phyloP scores from a whole-genome alignment of 306 rosid species.

The Quillaja saponaria region DNA sequence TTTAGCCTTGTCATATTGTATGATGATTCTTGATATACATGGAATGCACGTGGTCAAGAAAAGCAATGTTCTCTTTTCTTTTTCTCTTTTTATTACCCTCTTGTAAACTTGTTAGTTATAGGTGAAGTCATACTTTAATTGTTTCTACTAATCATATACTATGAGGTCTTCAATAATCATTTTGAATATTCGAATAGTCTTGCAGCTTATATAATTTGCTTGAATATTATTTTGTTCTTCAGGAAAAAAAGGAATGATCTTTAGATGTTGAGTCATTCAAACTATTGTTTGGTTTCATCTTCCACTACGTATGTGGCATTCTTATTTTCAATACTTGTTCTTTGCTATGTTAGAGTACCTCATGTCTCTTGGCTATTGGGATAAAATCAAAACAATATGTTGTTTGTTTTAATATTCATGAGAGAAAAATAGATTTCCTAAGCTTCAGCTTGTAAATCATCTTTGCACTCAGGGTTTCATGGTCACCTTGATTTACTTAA shows the following conservation, averaged over 20 bases:
- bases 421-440: too few relatives aligned
- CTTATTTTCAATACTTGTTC: background rate
- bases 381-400: background rate
- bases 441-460: too few relatives aligned
- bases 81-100: background rate
- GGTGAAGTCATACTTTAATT: background rate
- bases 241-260: conserved; percentile 1
- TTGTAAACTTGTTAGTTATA: background rate
- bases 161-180: background rate
- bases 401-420: background rate
- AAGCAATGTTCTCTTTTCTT: too few relatives aligned
- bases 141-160: background rate
- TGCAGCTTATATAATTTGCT: conserved; percentile 4
- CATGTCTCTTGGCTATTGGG: background rate
- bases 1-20: conserved; percentile 16
- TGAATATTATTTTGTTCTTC: background rate
- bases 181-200: conserved; percentile 16
- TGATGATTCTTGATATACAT: conserved; percentile 18
- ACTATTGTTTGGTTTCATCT: background rate
- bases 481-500: background rate
- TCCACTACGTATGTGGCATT: background rate
- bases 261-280: background rate
- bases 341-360: background rate
- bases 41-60: background rate
- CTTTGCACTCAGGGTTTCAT: too few relatives aligned